These are phyloP conservation scores for Aspergillus transmontanensis DNA, from an alignment of 2,329 filamentous ascomycete genomes.

Conservation along the genomic window DNA sequence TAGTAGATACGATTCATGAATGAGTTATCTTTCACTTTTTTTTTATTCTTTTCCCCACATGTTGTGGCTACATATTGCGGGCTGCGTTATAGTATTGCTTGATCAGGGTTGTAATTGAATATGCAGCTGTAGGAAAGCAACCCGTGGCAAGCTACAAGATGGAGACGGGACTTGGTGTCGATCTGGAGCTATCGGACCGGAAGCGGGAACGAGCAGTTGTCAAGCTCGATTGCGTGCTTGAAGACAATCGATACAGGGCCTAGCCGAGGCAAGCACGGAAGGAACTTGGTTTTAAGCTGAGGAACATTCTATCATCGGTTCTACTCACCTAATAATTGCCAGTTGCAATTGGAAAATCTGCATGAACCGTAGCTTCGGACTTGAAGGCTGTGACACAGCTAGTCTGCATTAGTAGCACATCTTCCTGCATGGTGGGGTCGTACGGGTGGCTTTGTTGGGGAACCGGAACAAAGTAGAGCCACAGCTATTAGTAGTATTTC, in stretches of 20 bases:
- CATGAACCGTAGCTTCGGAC: background rate
- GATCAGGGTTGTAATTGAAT: background rate
- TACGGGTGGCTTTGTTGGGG: background rate
- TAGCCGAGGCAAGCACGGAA: background rate
- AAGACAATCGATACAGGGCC: background rate
- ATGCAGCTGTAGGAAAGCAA: background rate
- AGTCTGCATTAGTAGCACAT: background rate
- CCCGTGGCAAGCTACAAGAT: background rate
- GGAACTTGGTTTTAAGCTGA: background rate
- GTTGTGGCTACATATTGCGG: background rate
- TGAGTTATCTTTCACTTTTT: constrained; percentile 9
- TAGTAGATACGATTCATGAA: constrained; percentile 30
- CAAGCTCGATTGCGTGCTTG: background rate
- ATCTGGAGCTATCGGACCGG: background rate
- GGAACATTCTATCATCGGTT: background rate
- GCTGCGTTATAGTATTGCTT: background rate
- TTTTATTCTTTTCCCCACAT: background rate
- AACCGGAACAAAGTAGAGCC: too few species aligned
- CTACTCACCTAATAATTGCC: background rate
- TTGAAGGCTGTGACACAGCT: background rate
- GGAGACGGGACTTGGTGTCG: background rate
- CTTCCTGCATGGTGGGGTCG: background rate
- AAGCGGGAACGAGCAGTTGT: background rate
- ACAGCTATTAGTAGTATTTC: too few species aligned
- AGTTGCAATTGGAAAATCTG: background rate